Conservation (phyloP, 257 asterid species). For the Lycium barbarum region DNA sequence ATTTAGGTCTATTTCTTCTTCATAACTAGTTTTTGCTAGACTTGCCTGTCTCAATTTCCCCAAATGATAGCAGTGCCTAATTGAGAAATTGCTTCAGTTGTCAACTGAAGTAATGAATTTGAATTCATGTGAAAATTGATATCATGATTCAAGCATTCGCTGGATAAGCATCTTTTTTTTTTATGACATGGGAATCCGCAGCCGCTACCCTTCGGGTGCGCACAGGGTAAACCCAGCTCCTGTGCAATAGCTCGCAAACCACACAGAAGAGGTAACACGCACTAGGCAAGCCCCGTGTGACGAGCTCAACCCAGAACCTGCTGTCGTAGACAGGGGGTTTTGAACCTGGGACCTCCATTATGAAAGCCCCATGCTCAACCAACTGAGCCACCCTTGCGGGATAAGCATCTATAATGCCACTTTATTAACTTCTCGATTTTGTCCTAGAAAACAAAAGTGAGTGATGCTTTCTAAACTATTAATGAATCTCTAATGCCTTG, state of each 20-base stretch:
- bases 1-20: neutral
- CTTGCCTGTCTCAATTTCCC: neutral
- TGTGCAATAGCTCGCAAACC: no score
- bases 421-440: neutral
- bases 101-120: constrained; percentile 18
- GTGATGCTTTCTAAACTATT: neutral
- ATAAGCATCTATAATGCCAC: neutral
- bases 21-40: neutral
- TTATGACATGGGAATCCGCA: no score
- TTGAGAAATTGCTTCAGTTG: neutral
- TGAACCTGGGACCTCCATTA: no score
- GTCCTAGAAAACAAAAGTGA: neutral
- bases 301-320: no score
- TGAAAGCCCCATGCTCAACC: no score
- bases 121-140: constrained; percentile 17
- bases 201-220: no score
- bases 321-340: no score
- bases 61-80: neutral
- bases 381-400: neutral
- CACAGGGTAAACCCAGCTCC: no score
- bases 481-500: constrained; percentile 8
- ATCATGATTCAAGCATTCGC: constrained; percentile 18
- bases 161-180: neutral
- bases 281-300: no score
- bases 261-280: no score